These are phyloP conservation scores for Trichoderma endophyticum DNA, from an alignment of 2,329 filamentous ascomycete genomes.

Conservation along the genomic window DNA sequence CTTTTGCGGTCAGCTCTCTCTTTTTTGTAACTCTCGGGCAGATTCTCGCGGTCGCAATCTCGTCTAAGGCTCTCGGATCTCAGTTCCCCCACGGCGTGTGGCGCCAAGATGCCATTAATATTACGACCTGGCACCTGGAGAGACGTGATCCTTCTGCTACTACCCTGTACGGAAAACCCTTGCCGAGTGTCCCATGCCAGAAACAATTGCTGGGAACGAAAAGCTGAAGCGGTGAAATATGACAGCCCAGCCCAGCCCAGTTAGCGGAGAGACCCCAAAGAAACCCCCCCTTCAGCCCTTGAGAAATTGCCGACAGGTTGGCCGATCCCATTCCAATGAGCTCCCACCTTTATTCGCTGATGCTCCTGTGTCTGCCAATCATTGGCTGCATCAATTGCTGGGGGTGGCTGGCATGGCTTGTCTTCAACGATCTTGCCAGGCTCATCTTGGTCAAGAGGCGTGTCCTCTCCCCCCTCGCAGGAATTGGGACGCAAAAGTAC, in stretches of 20 bases:
- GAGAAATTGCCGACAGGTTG: constrained; percentile 2
- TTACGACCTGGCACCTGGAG: neutral
- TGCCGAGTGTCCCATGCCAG: neutral
- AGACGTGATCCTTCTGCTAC: constrained; percentile 1
- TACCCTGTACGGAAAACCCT: neutral
- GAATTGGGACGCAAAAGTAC: neutral
- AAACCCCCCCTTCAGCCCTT: neutral
- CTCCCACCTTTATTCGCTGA: neutral
- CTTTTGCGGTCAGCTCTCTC: neutral
- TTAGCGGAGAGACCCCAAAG: neutral
- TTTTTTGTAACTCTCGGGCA: neutral
- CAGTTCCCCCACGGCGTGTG: constrained; percentile 7
- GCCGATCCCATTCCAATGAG: neutral
- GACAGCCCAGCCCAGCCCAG: neutral
- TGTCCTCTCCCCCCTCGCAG: neutral
- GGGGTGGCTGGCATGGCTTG: constrained; percentile 9
- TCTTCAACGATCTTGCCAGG: constrained; percentile 4
- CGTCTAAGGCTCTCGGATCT: neutral
- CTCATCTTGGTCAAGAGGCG: neutral
- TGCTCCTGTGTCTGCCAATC: neutral
- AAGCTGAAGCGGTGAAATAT: constrained; percentile 6
- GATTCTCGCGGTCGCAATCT: neutral
- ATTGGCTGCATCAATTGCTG: neutral
- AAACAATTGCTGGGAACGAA: neutral
- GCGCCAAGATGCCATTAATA: constrained; percentile 12